A percentile compares a stretch with the other conserved stretches of the same genome.
These are phyloP conservation scores for Vicia villosa DNA, from an alignment of 306 rosid species.

Conservation along the genomic window DNA sequence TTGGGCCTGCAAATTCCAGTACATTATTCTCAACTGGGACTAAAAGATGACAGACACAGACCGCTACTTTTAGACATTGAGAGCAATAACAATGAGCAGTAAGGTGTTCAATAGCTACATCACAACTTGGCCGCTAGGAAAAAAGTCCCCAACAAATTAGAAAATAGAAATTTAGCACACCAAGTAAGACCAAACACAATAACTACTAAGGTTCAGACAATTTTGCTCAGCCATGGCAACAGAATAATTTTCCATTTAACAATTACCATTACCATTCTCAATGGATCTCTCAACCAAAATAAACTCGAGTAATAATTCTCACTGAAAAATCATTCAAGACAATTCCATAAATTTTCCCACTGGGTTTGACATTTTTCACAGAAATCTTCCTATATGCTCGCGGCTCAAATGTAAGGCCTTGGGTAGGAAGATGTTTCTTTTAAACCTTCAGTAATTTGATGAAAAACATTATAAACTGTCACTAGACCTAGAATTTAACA, in stretches of 20 bases:
- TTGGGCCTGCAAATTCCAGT: conserved; percentile 68
- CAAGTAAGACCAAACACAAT: conserved; percentile 17
- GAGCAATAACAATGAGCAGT: conserved; percentile 14
- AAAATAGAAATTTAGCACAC: conserved; percentile 19
- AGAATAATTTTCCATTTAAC: conserved; percentile 9
- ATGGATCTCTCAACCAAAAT: conserved; percentile 25
- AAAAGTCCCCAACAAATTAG: conserved; percentile 3
- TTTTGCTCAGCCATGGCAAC: neutral
- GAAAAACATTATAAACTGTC: conserved; percentile 11
- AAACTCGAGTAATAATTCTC: conserved; percentile 4
- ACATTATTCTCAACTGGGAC: conserved; percentile 24
- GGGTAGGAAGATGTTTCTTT: conserved; percentile 18
- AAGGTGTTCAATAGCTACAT: conserved; percentile 1
- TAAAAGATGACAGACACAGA: conserved; percentile 20
- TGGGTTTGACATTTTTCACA: neutral
- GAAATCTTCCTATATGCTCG: neutral
- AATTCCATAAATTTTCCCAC: neutral
- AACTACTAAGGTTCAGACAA: neutral
- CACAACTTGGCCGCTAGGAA: neutral
- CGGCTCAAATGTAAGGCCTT: neutral
- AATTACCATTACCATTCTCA: conserved; percentile 7
- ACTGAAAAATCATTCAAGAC: neutral
- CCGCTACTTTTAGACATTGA: neutral
- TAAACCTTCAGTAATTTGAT: conserved; percentile 2
- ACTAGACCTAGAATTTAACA: neutral